Evolutionary conservation across 2,329 filamentous ascomycete genomes (phyloP).

Genomic region (Exophiala sideris): DNA sequence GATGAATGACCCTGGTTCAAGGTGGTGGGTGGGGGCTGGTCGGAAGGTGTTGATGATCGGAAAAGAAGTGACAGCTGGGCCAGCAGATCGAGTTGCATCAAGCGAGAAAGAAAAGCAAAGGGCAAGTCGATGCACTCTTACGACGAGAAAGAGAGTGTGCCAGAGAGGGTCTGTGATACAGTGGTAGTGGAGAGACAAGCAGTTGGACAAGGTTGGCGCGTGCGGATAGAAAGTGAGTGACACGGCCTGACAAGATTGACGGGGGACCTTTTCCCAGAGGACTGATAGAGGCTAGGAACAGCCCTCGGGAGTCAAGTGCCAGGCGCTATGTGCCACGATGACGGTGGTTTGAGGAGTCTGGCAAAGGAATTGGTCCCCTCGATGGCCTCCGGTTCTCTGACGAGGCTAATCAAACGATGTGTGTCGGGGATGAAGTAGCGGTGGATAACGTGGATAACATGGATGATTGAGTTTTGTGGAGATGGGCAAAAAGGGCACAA

Average conservation of each 20-base stretch:
- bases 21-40: constrained; percentile 4
- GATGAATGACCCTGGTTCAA: constrained; percentile 1
- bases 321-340: constrained; percentile 11
- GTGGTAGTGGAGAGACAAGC: constrained; percentile 3
- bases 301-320: neutral
- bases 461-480: constrained; percentile 6
- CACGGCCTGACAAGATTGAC: constrained; percentile 4
- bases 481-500: constrained; percentile 2
- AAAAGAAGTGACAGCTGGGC: constrained; percentile 17
- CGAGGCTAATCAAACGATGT: constrained; percentile 22
- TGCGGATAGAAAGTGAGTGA: constrained; percentile 15
- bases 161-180: neutral
- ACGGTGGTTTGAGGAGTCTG: constrained; percentile 17
- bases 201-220: constrained; percentile 14
- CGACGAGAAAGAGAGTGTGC: neutral
- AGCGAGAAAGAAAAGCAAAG: constrained; percentile 1
- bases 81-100: constrained; percentile 13
- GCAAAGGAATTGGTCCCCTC: neutral
- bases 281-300: neutral
- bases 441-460: neutral
- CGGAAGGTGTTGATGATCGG: neutral
- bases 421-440: constrained; percentile 9
- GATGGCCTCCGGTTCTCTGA: neutral
- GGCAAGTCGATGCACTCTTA: neutral
- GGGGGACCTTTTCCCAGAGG: constrained; percentile 4